Conservation (phyloP, 176 grass and related monocot genomes). For the Carex myosuroides region DNA sequence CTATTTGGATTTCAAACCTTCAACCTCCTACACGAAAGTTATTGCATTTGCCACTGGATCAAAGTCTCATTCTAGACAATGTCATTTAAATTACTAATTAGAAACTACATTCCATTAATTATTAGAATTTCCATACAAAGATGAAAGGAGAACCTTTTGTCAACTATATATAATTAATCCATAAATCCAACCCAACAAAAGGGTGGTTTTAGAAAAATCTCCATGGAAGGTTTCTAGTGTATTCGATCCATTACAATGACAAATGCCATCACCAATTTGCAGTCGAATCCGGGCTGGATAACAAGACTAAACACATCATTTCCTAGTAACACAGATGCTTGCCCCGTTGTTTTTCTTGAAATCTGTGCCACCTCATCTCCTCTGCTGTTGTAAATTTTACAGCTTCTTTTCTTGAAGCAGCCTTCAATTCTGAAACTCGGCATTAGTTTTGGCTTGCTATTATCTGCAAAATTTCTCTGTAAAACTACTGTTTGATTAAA, state of each 20-base stretch:
- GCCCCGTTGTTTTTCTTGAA: background rate
- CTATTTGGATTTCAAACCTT: no score
- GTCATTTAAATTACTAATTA: no score
- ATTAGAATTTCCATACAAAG: background rate
- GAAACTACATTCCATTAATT: no score
- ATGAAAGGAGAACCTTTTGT: background rate
- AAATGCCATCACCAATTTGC: constrained; percentile 56
- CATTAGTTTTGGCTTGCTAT: background rate
- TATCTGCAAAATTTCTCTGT: background rate
- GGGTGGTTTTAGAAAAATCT: background rate
- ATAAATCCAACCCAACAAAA: background rate
- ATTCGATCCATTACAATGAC: constrained; percentile 72
- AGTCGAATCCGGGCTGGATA: constrained; percentile 41
- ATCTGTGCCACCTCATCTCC: constrained; percentile 48
- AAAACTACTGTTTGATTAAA: constrained; percentile 49
- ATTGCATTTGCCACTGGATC: no score
- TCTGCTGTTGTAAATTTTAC: constrained; percentile 39
- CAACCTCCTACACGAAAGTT: no score
- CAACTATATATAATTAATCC: no score
- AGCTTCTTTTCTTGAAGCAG: constrained; percentile 49
- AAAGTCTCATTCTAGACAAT: no score
- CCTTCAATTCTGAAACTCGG: constrained; percentile 44
- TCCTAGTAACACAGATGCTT: constrained; percentile 26
- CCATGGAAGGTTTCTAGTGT: background rate
- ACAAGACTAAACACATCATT: constrained; percentile 86